These are phyloP conservation scores for Gloeopeniophorella convolvens DNA, from an alignment of 768 basidiomycete genomes.

Conservation along the genomic window DNA sequence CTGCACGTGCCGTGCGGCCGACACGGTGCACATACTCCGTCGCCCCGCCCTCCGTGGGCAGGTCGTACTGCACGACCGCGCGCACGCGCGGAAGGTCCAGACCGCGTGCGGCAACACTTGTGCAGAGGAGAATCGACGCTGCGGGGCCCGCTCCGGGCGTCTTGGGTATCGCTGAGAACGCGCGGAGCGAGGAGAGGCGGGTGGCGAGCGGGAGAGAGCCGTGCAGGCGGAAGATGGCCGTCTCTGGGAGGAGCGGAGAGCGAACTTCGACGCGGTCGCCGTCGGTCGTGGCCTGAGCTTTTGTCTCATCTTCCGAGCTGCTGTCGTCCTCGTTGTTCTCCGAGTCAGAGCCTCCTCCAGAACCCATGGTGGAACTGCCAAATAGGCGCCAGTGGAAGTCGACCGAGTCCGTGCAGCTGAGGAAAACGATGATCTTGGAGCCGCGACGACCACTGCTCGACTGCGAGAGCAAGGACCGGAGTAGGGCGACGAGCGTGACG, in stretches of 20 bases:
- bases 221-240: constrained; percentile 83
- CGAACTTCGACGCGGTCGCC: constrained; percentile 44
- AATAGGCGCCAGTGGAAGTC: constrained; percentile 93
- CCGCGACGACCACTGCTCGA: constrained; percentile 43
- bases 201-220: constrained; percentile 81
- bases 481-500: constrained; percentile 79
- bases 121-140: constrained; percentile 82
- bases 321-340: constrained; percentile 11
- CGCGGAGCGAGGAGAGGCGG: constrained; percentile 76
- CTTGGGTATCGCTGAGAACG: constrained; percentile 53
- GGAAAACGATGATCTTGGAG: constrained; percentile 85
- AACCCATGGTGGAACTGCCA: constrained; percentile 63
- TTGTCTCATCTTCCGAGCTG: constrained; percentile 25
- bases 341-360: constrained; percentile 14
- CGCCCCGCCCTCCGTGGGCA: constrained; percentile 94
- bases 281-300: constrained; percentile 15
- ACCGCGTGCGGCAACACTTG: constrained; percentile 97
- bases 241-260: constrained; percentile 75
- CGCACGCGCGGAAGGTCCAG: constrained; percentile 92
- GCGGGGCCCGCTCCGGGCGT: constrained; percentile 26
- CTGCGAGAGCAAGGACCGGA: constrained; percentile 73
- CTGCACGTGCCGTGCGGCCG: constrained; percentile 94
- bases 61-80: constrained; percentile 92
- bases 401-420: constrained; percentile 96
- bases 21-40: constrained; percentile 97